Percentiles rank a stretch among this genome's conserved stretches.
Conservation (phyloP, 768 basidiomycete genomes). For the Filobasidium wieringae region DNA sequence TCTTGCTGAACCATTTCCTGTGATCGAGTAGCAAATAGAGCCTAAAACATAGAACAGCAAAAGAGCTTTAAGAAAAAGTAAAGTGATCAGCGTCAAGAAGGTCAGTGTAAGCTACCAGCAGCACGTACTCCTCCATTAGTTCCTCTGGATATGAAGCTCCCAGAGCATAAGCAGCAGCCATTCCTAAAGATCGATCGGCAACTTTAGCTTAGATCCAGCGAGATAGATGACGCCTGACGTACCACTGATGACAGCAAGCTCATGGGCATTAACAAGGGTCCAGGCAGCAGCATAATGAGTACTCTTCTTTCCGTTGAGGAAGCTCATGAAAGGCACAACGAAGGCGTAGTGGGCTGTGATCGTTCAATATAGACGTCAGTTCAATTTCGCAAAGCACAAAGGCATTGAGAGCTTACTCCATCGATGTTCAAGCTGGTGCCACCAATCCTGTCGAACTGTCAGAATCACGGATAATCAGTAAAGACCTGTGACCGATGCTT, state of each 20-base stretch:
- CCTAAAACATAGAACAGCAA: conserved; percentile 38
- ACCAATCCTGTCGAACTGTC: conserved; percentile 39
- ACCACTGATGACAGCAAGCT: conserved; percentile 37
- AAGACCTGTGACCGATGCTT: neutral
- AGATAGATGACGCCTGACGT: neutral
- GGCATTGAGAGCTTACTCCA: neutral
- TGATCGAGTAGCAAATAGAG: conserved; percentile 36
- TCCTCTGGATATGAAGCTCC: conserved; percentile 41
- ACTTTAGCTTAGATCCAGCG: neutral
- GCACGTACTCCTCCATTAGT: conserved; percentile 33
- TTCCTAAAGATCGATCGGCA: conserved; percentile 1
- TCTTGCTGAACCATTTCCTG: conserved; percentile 23
- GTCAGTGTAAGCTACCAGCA: neutral
- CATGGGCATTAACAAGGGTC: conserved; percentile 42
- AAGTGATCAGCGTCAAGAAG: neutral
- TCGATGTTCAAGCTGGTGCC: conserved; percentile 34
- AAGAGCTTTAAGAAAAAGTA: conserved; percentile 14
- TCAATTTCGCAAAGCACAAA: neutral
- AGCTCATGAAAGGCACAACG: conserved; percentile 40
- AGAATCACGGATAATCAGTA: neutral
- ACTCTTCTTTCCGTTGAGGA: conserved; percentile 36
- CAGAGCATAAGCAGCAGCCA: conserved; percentile 41
- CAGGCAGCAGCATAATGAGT: conserved; percentile 40
- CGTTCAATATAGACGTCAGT: too few relatives aligned
- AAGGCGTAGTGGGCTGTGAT: conserved; percentile 32